phyloP scores from a whole-genome alignment of 2,329 filamentous ascomycete species.

The Juglanconis oblonga region DNA sequence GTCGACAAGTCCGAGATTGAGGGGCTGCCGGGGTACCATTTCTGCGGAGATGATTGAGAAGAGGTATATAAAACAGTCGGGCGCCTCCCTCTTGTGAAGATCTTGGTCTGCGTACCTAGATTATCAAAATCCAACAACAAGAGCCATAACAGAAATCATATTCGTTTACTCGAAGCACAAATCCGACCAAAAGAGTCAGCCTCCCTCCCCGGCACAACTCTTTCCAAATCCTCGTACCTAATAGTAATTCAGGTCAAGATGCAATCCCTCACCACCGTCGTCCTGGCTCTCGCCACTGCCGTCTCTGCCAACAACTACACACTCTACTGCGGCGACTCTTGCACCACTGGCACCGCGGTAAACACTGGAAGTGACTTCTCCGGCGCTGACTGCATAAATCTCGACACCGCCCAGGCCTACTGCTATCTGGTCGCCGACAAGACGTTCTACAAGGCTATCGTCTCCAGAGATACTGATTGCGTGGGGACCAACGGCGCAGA shows the following conservation, averaged over 20 bases:
- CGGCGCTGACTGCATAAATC: conserved; percentile 8
- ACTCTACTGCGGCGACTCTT: conserved; percentile 15
- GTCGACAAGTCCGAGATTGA: neutral
- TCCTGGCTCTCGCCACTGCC: conserved; percentile 7
- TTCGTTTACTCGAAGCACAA: too few relatives aligned
- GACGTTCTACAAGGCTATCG: conserved; percentile 8
- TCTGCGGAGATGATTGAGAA: too few relatives aligned
- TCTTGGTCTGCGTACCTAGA: too few relatives aligned
- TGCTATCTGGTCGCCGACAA: conserved; percentile 10
- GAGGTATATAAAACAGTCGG: too few relatives aligned
- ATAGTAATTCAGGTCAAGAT: conserved; percentile 1
- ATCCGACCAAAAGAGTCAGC: too few relatives aligned
- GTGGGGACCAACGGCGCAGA: neutral
- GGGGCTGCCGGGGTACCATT: too few relatives aligned
- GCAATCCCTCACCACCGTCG: neutral
- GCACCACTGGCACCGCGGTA: conserved; percentile 1
- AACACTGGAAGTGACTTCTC: conserved; percentile 2
- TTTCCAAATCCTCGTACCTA: neutral
- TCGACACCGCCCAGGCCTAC: conserved; percentile 6
- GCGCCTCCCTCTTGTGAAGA: too few relatives aligned
- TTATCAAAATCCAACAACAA: too few relatives aligned
- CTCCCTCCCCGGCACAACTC: neutral
- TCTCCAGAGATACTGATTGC: neutral
- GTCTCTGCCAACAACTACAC: conserved; percentile 10
- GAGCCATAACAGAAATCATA: too few relatives aligned